Percentiles rank a stretch among this genome's conserved stretches.
Conservation (phyloP, 305 asterid species). For the Fraxinus sp. region DNA sequence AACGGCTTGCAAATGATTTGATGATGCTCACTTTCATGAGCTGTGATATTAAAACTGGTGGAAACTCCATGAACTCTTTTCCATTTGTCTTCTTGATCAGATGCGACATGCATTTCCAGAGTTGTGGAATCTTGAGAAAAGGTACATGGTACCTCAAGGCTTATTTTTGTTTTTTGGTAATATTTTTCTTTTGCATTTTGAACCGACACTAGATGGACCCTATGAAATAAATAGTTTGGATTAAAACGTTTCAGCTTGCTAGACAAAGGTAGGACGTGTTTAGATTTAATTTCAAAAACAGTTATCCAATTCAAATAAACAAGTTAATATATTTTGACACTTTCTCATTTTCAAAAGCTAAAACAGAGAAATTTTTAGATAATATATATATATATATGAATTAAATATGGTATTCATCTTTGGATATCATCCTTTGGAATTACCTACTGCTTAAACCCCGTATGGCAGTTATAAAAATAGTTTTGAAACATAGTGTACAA, state of each 20-base stretch:
- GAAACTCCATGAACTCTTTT: conserved; percentile 19
- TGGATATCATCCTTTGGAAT: conserved; percentile 4
- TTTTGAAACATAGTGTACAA: not conserved
- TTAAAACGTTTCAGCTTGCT: conserved; percentile 7
- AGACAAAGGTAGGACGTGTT: not conserved
- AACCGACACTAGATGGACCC: conserved; percentile 3
- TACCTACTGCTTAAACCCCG: conserved; percentile 15
- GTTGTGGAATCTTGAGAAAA: conserved; percentile 76
- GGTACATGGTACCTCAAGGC: conserved; percentile 37
- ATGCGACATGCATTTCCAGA: conserved; percentile 88
- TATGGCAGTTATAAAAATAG: conserved; percentile 1
- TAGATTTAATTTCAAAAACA: not conserved
- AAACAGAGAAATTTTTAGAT: not conserved
- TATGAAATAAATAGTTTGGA: conserved; percentile 7
- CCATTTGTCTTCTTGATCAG: conserved; percentile 41
- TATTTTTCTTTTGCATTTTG: conserved; percentile 11
- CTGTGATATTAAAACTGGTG: conserved; percentile 21
- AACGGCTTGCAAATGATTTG: not conserved
- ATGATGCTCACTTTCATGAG: conserved; percentile 5
- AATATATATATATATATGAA: not conserved
- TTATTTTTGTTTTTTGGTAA: conserved; percentile 3
- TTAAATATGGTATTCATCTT: conserved; percentile 11
- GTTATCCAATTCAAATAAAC: not conserved
- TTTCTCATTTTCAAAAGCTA: conserved; percentile 5
- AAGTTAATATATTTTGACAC: not conserved